Percentiles rank a stretch among this genome's conserved stretches.
phyloP scores from a whole-genome alignment of 2,329 filamentous ascomycete species.

The Fusarium chaquense region DNA sequence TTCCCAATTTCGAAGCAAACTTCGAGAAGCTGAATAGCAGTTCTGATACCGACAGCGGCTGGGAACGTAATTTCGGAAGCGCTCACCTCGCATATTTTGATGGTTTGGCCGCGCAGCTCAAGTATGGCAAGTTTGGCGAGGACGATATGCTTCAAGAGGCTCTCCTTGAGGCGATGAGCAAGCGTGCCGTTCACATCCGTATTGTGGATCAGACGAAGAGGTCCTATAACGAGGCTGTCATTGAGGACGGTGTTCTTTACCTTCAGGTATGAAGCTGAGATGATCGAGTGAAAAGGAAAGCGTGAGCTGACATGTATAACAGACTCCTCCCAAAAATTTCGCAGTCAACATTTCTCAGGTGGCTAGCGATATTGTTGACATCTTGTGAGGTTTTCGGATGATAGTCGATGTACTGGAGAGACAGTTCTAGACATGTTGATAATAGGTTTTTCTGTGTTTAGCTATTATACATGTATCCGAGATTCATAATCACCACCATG shows the following conservation, averaged over 20 bases:
- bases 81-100: constrained; percentile 59
- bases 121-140: constrained; percentile 59
- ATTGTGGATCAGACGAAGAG: constrained; percentile 59
- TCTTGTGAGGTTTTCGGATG: constrained; percentile 44
- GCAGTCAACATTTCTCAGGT: constrained; percentile 54
- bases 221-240: constrained; percentile 59
- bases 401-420: background rate
- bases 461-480: background rate
- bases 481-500: background rate
- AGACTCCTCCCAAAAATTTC: constrained; percentile 54
- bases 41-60: constrained; percentile 51
- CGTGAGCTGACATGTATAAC: constrained; percentile 10
- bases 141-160: constrained; percentile 64
- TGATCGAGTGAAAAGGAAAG: background rate
- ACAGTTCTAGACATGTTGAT: background rate
- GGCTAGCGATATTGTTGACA: constrained; percentile 53
- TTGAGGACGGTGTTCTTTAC: constrained; percentile 63
- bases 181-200: constrained; percentile 58
- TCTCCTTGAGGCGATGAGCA: constrained; percentile 60
- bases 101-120: constrained; percentile 56
- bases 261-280: constrained; percentile 57
- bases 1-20: constrained; percentile 60
- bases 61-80: constrained; percentile 58
- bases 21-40: constrained; percentile 56
- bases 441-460: background rate